A percentile compares a stretch with the other conserved stretches of the same genome.
phyloP scores from a whole-genome alignment of 192 early-diverging fungal species.

The Diversispora eburnea region DNA sequence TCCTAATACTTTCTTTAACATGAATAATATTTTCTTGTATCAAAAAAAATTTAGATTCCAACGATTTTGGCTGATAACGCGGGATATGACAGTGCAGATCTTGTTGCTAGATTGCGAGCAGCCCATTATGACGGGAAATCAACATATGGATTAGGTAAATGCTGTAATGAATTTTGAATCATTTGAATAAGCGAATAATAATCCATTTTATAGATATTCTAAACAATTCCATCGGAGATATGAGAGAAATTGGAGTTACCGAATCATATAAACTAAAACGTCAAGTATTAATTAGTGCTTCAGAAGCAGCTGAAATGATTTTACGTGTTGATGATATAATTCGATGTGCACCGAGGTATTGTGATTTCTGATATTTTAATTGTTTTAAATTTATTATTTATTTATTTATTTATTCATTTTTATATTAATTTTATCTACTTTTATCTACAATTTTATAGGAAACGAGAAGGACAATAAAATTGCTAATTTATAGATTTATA shows the following conservation, averaged over 20 bases:
- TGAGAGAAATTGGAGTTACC: conserved; percentile 84
- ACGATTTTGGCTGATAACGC: conserved; percentile 97
- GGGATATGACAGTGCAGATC: conserved; percentile 91
- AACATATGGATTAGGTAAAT: conserved; percentile 67
- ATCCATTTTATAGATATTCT: conserved; percentile 65
- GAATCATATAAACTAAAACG: conserved; percentile 97
- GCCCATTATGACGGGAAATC: conserved; percentile 84
- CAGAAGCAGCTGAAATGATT: conserved; percentile 97
- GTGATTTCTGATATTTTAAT: background rate
- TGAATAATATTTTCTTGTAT: background rate
- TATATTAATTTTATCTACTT: background rate
- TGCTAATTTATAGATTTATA: background rate
- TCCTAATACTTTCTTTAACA: too few relatives aligned
- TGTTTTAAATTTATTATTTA: background rate
- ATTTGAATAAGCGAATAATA: too few relatives aligned
- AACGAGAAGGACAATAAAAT: conserved; percentile 10
- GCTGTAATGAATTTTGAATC: background rate
- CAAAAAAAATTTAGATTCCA: conserved; percentile 68
- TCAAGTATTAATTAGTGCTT: conserved; percentile 86
- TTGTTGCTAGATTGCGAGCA: conserved; percentile 90
- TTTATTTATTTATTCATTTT: too few relatives aligned
- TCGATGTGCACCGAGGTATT: conserved; percentile 72
- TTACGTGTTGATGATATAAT: conserved; percentile 98
- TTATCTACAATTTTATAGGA: background rate
- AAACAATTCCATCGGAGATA: conserved; percentile 73